A percentile compares a stretch with the other conserved stretches of the same genome.
Evolutionary conservation across 495 filamentous ascomycete genomes (phyloP).

Genomic region (Glonium stellatum): DNA sequence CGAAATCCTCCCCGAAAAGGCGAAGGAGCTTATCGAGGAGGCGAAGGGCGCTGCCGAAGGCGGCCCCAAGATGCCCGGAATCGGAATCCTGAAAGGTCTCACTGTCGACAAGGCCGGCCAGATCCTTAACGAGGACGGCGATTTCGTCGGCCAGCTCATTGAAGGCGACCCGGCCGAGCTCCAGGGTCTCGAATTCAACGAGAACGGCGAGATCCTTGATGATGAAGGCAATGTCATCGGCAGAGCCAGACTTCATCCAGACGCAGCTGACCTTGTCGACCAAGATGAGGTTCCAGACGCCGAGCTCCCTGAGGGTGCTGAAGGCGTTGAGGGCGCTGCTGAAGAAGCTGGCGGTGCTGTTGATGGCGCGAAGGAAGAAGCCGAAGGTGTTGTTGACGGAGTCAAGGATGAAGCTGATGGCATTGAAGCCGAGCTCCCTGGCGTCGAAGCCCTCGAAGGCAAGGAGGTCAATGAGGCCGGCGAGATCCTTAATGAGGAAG

Average conservation of each 20-base stretch:
- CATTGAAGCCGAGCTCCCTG: conserved; percentile 43
- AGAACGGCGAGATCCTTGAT: conserved; percentile 40
- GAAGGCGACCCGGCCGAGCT: conserved; percentile 38
- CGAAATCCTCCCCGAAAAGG: conserved; percentile 45
- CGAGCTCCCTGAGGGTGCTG: conserved; percentile 28
- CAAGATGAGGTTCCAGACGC: conserved; percentile 34
- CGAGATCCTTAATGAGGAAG: conserved; percentile 40
- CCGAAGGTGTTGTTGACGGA: conserved; percentile 29
- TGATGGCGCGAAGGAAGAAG: conserved; percentile 29
- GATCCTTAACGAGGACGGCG: conserved; percentile 40
- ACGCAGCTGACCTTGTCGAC: conserved; percentile 37
- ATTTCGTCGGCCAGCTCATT: conserved; percentile 36
- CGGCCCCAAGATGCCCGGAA: conserved; percentile 31
- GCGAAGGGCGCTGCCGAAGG: conserved; percentile 30
- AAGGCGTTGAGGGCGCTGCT: conserved; percentile 31
- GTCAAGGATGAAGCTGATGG: conserved; percentile 32
- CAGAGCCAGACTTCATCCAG: conserved; percentile 35
- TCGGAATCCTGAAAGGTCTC: conserved; percentile 36
- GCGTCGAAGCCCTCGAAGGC: conserved; percentile 53
- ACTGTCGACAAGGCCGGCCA: conserved; percentile 34
- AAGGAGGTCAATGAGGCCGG: conserved; percentile 54
- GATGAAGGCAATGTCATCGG: conserved; percentile 41
- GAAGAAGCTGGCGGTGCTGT: conserved; percentile 24
- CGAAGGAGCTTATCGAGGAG: conserved; percentile 32
- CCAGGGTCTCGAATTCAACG: conserved; percentile 37